Evolutionary conservation across 352 stramenopile genomes (phyloP).

Genomic region (Pythium dissimile): DNA sequence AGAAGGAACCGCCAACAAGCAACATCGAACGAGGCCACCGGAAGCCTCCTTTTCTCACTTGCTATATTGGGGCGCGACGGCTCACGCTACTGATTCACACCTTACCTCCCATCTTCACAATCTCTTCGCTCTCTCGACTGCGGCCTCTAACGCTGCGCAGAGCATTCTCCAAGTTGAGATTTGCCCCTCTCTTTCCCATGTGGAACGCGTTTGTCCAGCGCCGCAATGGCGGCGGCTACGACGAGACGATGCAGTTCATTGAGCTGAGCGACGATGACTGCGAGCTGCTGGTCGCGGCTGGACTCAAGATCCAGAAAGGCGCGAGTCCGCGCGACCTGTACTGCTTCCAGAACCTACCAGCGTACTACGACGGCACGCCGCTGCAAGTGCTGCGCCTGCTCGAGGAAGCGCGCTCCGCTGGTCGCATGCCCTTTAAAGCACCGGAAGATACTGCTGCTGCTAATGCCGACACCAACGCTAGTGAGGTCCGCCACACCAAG

Average conservation of each 20-base stretch:
- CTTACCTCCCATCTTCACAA: neutral
- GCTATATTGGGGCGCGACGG: neutral
- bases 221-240: constrained; percentile 6
- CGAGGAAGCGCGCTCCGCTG: constrained; percentile 11
- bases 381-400: constrained; percentile 30
- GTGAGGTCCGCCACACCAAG: neutral
- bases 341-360: constrained; percentile 31
- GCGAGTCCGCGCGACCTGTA: constrained; percentile 28
- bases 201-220: constrained; percentile 20
- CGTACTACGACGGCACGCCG: constrained; percentile 22
- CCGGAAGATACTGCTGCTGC: neutral
- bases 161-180: neutral
- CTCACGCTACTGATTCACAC: neutral
- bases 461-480: neutral
- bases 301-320: constrained; percentile 24
- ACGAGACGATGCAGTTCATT: constrained; percentile 19
- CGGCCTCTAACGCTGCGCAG: neutral
- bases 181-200: neutral
- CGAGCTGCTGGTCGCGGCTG: constrained; percentile 22
- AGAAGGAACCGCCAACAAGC: constrained; percentile 8
- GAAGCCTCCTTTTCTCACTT: constrained; percentile 1
- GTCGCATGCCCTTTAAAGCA: neutral
- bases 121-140: neutral
- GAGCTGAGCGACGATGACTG: constrained; percentile 34
- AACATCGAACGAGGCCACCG: neutral